phyloP scores from a whole-genome alignment of 2,329 filamentous ascomycete species.

The Coniochaeta ligniaria region DNA sequence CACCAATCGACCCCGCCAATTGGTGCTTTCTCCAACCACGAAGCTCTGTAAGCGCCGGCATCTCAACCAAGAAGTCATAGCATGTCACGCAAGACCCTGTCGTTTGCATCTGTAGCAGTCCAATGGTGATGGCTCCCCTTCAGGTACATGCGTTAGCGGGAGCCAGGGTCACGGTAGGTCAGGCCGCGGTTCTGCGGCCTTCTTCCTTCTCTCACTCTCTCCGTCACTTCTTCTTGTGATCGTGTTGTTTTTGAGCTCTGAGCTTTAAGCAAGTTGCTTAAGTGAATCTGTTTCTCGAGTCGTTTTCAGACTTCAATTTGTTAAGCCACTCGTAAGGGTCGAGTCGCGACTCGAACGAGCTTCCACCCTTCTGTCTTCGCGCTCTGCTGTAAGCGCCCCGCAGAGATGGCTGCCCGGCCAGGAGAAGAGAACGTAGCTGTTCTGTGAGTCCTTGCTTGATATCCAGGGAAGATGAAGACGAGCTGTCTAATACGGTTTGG shows the following conservation, averaged over 20 bases:
- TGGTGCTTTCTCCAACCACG: neutral
- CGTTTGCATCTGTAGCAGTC: neutral
- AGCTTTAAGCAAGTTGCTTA: neutral
- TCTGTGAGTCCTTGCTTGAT: constrained; percentile 24
- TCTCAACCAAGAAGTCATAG: neutral
- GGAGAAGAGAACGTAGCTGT: constrained; percentile 41
- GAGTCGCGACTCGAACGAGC: too few species aligned
- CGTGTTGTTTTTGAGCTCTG: neutral
- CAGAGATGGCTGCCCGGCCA: constrained; percentile 33
- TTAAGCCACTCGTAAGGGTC: neutral
- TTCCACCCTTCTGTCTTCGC: neutral
- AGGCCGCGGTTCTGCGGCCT: constrained; percentile 1
- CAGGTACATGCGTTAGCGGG: neutral
- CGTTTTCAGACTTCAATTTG: neutral
- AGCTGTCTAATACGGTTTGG: constrained; percentile 14
- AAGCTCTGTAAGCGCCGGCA: constrained; percentile 1
- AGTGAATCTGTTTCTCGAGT: neutral
- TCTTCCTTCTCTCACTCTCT: neutral
- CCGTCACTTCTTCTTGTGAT: neutral
- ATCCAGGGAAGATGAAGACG: neutral
- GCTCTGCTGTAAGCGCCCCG: neutral
- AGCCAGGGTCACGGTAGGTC: neutral
- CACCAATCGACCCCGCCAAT: neutral
- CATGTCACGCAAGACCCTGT: neutral
- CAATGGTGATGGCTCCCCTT: neutral